These are phyloP conservation scores for Artomyces pyxidatus DNA, from an alignment of 768 basidiomycete genomes.

Conservation along the genomic window DNA sequence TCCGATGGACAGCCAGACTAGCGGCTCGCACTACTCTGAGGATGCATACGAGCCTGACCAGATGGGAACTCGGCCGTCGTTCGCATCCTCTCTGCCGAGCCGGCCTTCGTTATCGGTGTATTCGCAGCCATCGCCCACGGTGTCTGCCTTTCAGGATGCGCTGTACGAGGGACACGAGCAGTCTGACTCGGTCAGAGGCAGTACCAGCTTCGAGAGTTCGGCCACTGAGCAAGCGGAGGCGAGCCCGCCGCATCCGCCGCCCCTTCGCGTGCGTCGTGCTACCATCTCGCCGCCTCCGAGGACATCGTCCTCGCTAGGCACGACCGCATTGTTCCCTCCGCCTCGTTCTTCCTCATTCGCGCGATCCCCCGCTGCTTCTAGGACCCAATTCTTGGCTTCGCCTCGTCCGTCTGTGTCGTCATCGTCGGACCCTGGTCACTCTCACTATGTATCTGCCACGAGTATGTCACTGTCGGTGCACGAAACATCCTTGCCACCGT, in stretches of 20 bases:
- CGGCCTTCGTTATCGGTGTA: slow-evolving; percentile 59
- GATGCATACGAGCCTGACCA: slow-evolving; percentile 17
- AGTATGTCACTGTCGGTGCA: slow-evolving; percentile 1
- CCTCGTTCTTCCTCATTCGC: slow-evolving; percentile 9
- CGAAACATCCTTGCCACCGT: neutral
- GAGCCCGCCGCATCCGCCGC: neutral
- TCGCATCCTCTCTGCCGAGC: slow-evolving; percentile 38
- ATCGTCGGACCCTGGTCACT: slow-evolving; percentile 17
- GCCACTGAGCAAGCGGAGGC: neutral
- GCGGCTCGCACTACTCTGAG: slow-evolving; percentile 14
- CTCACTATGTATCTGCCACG: slow-evolving; percentile 17
- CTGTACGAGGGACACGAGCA: slow-evolving; percentile 24
- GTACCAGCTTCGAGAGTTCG: neutral
- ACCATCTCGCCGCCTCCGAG: slow-evolving; percentile 15
- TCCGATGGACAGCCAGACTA: slow-evolving; percentile 13
- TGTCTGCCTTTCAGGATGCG: slow-evolving; percentile 72
- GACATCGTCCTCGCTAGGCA: slow-evolving; percentile 14
- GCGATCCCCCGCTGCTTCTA: neutral
- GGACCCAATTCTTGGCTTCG: neutral
- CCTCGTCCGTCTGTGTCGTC: slow-evolving; percentile 5
- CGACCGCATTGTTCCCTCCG: slow-evolving; percentile 11
- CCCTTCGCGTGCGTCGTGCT: neutral
- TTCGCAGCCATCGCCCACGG: slow-evolving; percentile 66
- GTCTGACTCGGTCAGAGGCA: slow-evolving; percentile 17
- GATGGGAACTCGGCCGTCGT: slow-evolving; percentile 36